Percentiles rank a stretch among this genome's conserved stretches.
These are phyloP conservation scores for Fimicolochytrium jonesii DNA, from an alignment of 192 early-diverging fungal genomes.

Conservation along the genomic window DNA sequence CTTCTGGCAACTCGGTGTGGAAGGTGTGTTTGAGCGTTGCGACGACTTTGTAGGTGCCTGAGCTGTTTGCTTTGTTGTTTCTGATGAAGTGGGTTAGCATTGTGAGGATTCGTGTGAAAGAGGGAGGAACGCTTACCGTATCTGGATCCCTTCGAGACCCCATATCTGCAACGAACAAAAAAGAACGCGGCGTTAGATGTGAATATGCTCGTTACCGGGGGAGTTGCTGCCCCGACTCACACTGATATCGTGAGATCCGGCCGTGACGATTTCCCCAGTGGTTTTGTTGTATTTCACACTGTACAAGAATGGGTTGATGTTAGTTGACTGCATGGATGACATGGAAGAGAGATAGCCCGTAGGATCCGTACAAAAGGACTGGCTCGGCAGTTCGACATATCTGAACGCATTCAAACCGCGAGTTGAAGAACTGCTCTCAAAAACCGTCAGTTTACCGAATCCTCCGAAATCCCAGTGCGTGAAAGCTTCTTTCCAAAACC, in stretches of 20 bases:
- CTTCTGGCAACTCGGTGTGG: slow-evolving; percentile 24
- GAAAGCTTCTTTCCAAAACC: neutral
- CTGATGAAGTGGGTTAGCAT: too few species aligned
- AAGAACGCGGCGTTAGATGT: too few species aligned
- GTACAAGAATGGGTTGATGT: too few species aligned
- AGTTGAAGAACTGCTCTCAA: slow-evolving; percentile 39
- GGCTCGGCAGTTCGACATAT: slow-evolving; percentile 28
- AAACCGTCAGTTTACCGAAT: neutral
- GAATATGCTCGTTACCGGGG: too few species aligned
- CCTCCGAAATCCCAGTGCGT: neutral
- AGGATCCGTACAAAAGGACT: slow-evolving; percentile 30
- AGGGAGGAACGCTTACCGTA: too few species aligned
- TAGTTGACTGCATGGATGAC: too few species aligned
- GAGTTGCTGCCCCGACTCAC: neutral
- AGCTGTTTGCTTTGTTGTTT: too few species aligned
- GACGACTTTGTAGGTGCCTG: too few species aligned
- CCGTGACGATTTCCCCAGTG: slow-evolving; percentile 34
- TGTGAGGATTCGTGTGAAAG: too few species aligned
- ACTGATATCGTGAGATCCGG: slow-evolving; percentile 31
- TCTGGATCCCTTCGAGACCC: too few species aligned
- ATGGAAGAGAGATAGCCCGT: too few species aligned
- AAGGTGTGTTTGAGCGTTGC: slow-evolving; percentile 13
- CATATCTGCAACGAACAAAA: too few species aligned
- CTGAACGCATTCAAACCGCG: slow-evolving; percentile 37
- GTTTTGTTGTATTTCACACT: slow-evolving; percentile 34